Evolutionary conservation across 345 rosid species (phyloP).

Genomic region (Toxicodendron radicans): DNA sequence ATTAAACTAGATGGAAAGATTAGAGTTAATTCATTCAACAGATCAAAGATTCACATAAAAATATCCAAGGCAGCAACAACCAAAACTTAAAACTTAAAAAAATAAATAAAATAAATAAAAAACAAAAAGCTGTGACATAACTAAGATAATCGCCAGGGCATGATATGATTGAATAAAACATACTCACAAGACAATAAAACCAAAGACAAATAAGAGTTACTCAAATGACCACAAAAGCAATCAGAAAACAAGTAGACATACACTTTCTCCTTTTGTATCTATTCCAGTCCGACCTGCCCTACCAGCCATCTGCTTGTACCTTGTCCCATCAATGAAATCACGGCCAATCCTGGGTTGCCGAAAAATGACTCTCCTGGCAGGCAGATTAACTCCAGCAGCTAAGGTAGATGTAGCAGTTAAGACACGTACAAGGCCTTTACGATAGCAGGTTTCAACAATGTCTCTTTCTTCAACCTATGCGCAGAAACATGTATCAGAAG

Average conservation of each 20-base stretch:
- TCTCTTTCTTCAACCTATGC: slow-evolving; percentile 95
- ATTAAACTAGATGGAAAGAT: background rate
- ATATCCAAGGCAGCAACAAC: background rate
- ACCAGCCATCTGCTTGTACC: slow-evolving; percentile 99
- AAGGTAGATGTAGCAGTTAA: slow-evolving; percentile 97
- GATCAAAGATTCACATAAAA: background rate
- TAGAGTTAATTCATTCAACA: background rate
- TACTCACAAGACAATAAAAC: background rate
- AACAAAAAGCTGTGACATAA: slow-evolving; percentile 8
- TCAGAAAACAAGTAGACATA: slow-evolving; percentile 40
- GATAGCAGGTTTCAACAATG: slow-evolving; percentile 87
- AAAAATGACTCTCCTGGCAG: slow-evolving; percentile 97
- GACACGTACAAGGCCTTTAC: slow-evolving; percentile 83
- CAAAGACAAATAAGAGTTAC: slow-evolving; percentile 1
- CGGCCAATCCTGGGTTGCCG: slow-evolving; percentile 96
- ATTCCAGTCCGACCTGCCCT: slow-evolving; percentile 99
- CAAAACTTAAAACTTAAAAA: background rate
- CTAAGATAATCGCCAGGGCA: slow-evolving; percentile 2
- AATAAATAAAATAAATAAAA: slow-evolving; percentile 1
- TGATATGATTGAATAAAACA: background rate
- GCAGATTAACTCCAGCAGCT: slow-evolving; percentile 98
- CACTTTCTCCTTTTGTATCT: slow-evolving; percentile 98
- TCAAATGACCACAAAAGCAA: background rate
- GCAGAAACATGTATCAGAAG: slow-evolving; percentile 21
- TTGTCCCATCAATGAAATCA: slow-evolving; percentile 96